Evolutionary conservation across 2,329 filamentous ascomycete genomes (phyloP), one percentile per base, ranked within the genome.

Genomic region (Phoma sp.): DNA sequence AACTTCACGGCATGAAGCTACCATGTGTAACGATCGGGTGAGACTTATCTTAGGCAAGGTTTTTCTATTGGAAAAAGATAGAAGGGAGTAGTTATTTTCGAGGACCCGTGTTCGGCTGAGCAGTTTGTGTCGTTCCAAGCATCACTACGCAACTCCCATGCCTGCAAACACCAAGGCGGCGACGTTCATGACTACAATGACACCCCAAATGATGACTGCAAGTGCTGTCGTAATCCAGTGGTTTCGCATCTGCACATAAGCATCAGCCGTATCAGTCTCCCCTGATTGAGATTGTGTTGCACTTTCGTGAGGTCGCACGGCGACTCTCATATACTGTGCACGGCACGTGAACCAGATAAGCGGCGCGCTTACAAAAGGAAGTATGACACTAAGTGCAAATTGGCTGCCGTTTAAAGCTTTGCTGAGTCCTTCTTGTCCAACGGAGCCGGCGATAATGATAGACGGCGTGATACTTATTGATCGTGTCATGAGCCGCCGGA

Each of bases 301-400:
- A 18, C 33, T 43, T 7, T 43, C 13, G 7, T 42, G 18, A 33
- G 46, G 37, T 9, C 37, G 29, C 13, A 80, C 75, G 52, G 75
- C 72, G 5, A 90, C 88, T 7, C 85, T 90, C 91, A 96, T 96
- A 75, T 89, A 95, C 67, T 86, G 86, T 61, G 86, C 84, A 38
- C 88, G 82, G 64, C 89, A 90, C 0, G 91, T 96, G 66, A 96
- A 96, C 76, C 89, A 96, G 51, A 96, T 88, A 29, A 96, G 77
- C 1, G 91, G 91, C 1, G 90, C 89, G 1, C 85, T 86, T n/a
- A 93, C 85, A 68, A 96, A 93, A 0, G 91, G 91, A 46, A 96
- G 72, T 10, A 92, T 89, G 9, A 93, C 83, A 64, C 87, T 91
- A 11, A 96, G 79, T 0, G 85, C 89, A 6, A 96, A 90, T 73